Base-by-base conservation (phyloP, 192 early-diverging fungal genomes). In the Gonapodya prolifera region DNA sequence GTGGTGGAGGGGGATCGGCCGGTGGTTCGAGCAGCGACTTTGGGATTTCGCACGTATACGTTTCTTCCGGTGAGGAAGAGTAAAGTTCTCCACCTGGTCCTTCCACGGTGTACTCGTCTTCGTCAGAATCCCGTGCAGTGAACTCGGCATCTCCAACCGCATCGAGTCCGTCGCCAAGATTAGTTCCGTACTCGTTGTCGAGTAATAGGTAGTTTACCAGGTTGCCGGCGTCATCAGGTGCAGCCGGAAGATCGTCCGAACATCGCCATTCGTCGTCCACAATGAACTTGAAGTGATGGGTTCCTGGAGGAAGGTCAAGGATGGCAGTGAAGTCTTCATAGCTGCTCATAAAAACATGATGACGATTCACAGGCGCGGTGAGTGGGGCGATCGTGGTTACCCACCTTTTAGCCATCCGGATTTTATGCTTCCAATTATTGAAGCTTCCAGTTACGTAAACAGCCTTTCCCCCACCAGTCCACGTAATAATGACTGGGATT, bases 241-340 rank as follows among this genome's bases (percentile, higher is more conserved):
- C 95, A 61, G 93, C 92, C 73, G 94, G 91, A 69, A 97, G 83
- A 75, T 95, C 91, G 73, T 93, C 93, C 0, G 92, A 94, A 76
- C 96, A 98, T 76, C 94, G 94, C 97, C 97, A 99, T 78, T 97
- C 95, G 79, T 96, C 95, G 81, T 99, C 96, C 1, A 99, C 96
- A 82, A 99, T 97, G 79, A 95, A 99, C 84, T 99, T 99, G 75
- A 98, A 89, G 79, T 92, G 91, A 83, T 99, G 96, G 1, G 94
- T 96, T 61, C 96, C 96, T 29, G 92, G 90, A n/a, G 94, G 92
- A 77, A 99, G 84, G 79, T 96, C 91, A 30, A 99, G 83, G 34
- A 95, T 87, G 0, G 91, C 89, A 1, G 90, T 89, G 77, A 95
- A 94, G 79, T 94, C 93, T 36, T 87, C 85, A 29, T 88, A 86